Percentiles rank a stretch among this genome's conserved stretches.
These are phyloP conservation scores for Pseudogymnoascus sp. DNA, from an alignment of 2,329 filamentous ascomycete genomes.

Conservation along the genomic window DNA sequence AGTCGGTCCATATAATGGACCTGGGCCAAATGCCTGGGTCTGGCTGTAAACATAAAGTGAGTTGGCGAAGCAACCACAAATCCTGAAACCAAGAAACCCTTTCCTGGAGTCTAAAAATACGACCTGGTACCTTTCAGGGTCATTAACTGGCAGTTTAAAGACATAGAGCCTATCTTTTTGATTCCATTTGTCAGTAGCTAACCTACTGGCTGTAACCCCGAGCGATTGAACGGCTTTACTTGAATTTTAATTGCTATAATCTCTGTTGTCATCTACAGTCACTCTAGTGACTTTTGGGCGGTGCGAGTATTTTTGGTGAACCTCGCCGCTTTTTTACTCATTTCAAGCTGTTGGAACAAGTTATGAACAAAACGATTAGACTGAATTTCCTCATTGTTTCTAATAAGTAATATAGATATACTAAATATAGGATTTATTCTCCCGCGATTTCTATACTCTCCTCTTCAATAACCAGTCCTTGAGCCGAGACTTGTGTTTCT, in stretches of 20 bases:
- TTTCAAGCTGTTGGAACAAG: background rate
- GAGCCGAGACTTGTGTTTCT: background rate
- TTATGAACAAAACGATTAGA: background rate
- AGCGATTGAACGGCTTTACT: no score
- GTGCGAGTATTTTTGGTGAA: no score
- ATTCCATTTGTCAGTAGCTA: no score
- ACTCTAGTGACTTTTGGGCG: no score
- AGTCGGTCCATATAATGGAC: background rate
- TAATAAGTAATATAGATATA: background rate
- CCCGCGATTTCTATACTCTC: background rate
- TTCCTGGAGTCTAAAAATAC: background rate
- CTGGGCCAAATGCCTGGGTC: background rate
- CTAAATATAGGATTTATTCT: background rate
- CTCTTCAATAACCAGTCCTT: background rate
- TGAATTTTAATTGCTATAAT: no score
- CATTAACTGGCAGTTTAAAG: no score
- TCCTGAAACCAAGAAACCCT: background rate
- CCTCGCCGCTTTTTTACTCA: no score
- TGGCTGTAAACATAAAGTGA: constrained; percentile 5
- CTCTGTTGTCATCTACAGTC: no score
- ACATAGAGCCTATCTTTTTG: no score
- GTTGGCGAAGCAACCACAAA: constrained; percentile 3
- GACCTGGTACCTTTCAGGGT: background rate
- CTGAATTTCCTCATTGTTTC: background rate
- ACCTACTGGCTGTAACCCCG: no score